Conservation (phyloP, 2,329 filamentous ascomycete genomes). For the Metarhizium robertsii region DNA sequence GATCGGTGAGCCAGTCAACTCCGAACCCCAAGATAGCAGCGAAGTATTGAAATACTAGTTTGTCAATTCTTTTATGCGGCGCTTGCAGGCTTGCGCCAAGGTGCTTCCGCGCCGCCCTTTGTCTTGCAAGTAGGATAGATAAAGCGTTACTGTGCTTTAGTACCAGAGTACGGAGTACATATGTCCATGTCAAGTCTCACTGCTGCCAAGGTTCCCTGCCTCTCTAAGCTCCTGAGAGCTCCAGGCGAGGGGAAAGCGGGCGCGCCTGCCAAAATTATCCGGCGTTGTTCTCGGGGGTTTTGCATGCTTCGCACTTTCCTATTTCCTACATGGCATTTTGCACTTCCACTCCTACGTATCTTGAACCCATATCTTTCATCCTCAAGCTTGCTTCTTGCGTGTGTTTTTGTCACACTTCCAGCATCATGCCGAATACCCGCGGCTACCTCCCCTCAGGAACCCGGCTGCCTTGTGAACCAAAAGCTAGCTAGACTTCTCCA, state of each 20-base stretch:
- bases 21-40: slow-evolving; percentile 1
- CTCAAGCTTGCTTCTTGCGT: not conserved
- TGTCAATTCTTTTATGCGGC: not conserved
- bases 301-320: not conserved
- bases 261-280: not conserved
- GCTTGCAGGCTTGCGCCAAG: not conserved
- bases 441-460: not conserved
- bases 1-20: slow-evolving; percentile 5
- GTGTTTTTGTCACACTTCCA: not conserved
- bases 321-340: not conserved
- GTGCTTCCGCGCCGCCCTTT: not conserved
- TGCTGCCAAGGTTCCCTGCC: no score
- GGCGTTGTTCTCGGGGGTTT: not conserved
- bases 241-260: not conserved
- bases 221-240: not conserved
- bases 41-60: not conserved
- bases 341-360: not conserved
- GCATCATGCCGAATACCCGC: not conserved
- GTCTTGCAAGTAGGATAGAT: not conserved
- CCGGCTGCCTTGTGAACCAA: not conserved
- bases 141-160: no score
- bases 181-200: no score
- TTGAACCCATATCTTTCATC: not conserved
- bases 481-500: not conserved
- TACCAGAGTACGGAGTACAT: no score